Conservation (phyloP, 2,329 filamentous ascomycete species). For the Talaromyces sp. region DNA sequence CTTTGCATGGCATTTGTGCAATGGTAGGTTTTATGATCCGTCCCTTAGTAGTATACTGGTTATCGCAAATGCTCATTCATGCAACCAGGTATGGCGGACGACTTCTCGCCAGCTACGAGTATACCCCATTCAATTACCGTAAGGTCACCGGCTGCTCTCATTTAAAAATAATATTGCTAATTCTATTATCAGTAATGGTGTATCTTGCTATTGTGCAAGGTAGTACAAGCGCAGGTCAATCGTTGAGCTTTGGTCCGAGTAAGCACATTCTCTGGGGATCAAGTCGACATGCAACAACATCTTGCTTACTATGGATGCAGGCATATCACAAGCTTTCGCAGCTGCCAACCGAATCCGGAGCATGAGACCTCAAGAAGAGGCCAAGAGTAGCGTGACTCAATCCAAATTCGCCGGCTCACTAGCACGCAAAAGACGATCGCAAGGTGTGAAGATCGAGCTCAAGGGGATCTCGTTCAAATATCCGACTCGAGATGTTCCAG, state of each 20-base stretch:
- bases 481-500: conserved; percentile 22
- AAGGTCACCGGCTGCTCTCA: background rate
- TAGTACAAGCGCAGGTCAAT: background rate
- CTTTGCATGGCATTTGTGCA: background rate
- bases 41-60: background rate
- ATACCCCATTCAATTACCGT: background rate
- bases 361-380: background rate
- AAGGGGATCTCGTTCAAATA: conserved; percentile 32
- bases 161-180: background rate
- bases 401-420: background rate
- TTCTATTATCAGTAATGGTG: background rate
- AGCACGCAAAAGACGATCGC: background rate
- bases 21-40: background rate
- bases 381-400: background rate
- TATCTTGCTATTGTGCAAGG: background rate
- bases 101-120: background rate
- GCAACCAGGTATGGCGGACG: background rate
- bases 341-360: background rate
- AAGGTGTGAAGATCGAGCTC: conserved; percentile 21
- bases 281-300: background rate
- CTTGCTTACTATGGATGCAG: background rate
- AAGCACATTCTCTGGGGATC: background rate
- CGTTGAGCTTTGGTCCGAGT: background rate
- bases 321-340: background rate
- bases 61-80: background rate